These are phyloP conservation scores for Trichocladium antarcticum DNA, from an alignment of 495 filamentous ascomycete species.

Conservation along the genomic window DNA sequence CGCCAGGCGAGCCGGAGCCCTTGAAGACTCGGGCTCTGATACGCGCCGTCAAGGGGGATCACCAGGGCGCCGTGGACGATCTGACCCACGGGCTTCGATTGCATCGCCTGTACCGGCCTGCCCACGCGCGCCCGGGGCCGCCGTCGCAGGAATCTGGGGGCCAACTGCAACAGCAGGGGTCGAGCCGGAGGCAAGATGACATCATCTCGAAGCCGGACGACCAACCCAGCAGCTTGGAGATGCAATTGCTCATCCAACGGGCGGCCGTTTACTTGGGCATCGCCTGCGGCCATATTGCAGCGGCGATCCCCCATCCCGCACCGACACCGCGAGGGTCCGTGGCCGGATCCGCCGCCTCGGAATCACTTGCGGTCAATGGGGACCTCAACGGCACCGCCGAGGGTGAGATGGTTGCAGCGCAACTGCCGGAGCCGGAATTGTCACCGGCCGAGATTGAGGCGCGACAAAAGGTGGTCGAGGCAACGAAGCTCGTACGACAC, in stretches of 20 bases:
- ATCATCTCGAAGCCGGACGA: constrained; percentile 53
- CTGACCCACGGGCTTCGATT: constrained; percentile 53
- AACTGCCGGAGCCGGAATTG: constrained; percentile 9
- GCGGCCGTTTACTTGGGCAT: constrained; percentile 62
- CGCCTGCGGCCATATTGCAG: constrained; percentile 48
- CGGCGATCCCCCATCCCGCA: constrained; percentile 3
- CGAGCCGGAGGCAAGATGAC: constrained; percentile 39
- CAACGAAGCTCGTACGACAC: constrained; percentile 52
- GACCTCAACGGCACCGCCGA: neutral
- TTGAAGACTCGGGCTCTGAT: constrained; percentile 61
- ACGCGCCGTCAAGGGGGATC: constrained; percentile 65
- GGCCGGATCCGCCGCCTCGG: neutral
- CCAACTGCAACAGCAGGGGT: constrained; percentile 27
- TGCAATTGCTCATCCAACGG: constrained; percentile 64
- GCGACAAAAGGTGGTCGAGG: constrained; percentile 40
- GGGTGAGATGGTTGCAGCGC: constrained; percentile 11
- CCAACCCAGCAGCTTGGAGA: constrained; percentile 60
- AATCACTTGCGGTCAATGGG: neutral
- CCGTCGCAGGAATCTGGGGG: constrained; percentile 31
- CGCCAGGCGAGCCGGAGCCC: constrained; percentile 52
- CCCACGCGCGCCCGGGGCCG: constrained; percentile 31
- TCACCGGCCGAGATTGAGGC: constrained; percentile 31
- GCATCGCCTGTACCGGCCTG: constrained; percentile 40
- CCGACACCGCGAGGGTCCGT: neutral
- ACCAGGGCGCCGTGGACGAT: constrained; percentile 53